Base-by-base conservation (phyloP, 1,284 basidiomycete species). In the Grifola frondosa region DNA sequence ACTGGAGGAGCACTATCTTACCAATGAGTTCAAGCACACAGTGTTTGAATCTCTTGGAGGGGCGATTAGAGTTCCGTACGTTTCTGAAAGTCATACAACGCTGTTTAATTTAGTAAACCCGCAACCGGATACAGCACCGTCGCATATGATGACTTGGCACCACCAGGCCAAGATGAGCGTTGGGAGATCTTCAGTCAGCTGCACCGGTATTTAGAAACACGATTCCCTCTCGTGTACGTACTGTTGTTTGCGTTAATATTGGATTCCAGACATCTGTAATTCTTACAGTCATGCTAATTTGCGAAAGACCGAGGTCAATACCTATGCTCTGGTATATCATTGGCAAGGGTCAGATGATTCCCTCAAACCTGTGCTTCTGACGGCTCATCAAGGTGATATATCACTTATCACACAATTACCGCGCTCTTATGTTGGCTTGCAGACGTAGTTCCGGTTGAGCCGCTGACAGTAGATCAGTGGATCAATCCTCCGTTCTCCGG, bases 351-450 rank as follows among this genome's bases (percentile, higher is more conserved):
- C 70, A 1, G 69, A 83, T 48, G 37, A 61, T 1, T 56, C 64
- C 5, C 66, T 85, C 42, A 83, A 86, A 57, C 87, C 86, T 0
- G 59, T 84, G 3, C 66, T 88, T 25, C 61, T 90, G 31, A 75
- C 78, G 16, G 82, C 74, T 1, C 85, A 88, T 54, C 81, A 86
- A 67, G 83, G 81, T 73, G 35, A 9, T 17, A 3, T 19, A 5
- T 11, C 11, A 10, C 15, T 24, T 7, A 5, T n/a, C 8, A 6
- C 15, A 15, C 34, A 16, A 32, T 3, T 5, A 8, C 7, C 19
- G 12, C 11, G 5, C 8, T 12, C 33, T 32, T 31, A 31, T n/a
- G 17, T 15, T 15, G 10, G 12, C 11, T 15, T 20, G 4, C 42
- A 73, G 79, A 82, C 57, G 76, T 77, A 25, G 78, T 80, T 2